Percentiles rank a stretch among this genome's conserved stretches.
Evolutionary conservation across 371 early-diverging fungal species (phyloP).

Genomic region (Coemansia sp.): DNA sequence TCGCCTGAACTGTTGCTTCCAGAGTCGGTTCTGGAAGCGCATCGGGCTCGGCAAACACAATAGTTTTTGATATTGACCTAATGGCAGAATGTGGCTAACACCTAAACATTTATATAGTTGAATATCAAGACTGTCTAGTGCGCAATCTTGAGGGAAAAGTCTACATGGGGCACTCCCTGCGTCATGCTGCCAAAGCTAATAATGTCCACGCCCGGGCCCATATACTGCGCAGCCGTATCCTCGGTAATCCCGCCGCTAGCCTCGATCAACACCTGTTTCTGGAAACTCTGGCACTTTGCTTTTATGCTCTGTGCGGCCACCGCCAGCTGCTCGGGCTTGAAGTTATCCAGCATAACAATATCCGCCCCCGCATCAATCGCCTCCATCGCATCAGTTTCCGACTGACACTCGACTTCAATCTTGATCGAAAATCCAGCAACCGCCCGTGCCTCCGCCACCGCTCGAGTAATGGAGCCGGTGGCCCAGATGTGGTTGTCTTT

Average conservation of each 20-base stretch:
- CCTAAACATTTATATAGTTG: too few species aligned
- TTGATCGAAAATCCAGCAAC: conserved; percentile 92
- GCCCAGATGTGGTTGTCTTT: conserved; percentile 98
- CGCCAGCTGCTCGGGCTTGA: conserved; percentile 63
- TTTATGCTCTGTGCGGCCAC: conserved; percentile 71
- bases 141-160: conserved; percentile 90
- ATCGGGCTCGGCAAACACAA: background rate
- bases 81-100: too few species aligned
- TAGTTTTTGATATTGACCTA: background rate
- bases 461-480: conserved; percentile 87
- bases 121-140: conserved; percentile 10
- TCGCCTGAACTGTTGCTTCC: conserved; percentile 45
- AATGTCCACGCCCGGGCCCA: conserved; percentile 86
- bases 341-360: conserved; percentile 92
- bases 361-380: conserved; percentile 97
- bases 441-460: conserved; percentile 75
- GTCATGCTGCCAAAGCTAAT: conserved; percentile 90
- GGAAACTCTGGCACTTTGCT: conserved; percentile 63
- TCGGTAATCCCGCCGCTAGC: conserved; percentile 94
- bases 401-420: conserved; percentile 95
- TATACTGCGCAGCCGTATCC: conserved; percentile 77
- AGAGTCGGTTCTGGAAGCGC: conserved; percentile 9
- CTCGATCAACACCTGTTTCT: conserved; percentile 79
- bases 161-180: conserved; percentile 92
- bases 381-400: conserved; percentile 90